A percentile compares a stretch with the other conserved stretches of the same genome.
Evolutionary conservation across 2,329 filamentous ascomycete species (phyloP).

Genomic region (Rhynchosporium secalis): DNA sequence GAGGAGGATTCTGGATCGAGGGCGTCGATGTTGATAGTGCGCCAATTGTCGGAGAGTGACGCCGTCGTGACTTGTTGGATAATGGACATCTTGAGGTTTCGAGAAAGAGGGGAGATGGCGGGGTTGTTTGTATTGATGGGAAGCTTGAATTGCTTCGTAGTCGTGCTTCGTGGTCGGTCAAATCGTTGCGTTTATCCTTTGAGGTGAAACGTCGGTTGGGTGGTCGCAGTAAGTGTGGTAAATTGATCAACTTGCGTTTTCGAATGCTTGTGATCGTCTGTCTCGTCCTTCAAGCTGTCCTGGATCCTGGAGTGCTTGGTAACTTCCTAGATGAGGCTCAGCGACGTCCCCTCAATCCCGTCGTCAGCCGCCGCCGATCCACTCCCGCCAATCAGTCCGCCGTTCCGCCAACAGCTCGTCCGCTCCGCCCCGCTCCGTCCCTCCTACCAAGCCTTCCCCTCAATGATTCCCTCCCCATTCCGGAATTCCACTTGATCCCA

Average conservation of each 20-base stretch:
- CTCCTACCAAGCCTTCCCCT: background rate
- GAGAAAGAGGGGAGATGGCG: background rate
- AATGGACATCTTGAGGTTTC: slow-evolving; percentile 56
- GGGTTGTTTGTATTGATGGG: background rate
- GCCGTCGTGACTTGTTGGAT: slow-evolving; percentile 64
- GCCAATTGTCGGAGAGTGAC: slow-evolving; percentile 65
- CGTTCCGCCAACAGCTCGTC: background rate
- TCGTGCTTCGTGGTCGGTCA: too few relatives aligned
- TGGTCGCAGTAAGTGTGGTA: background rate
- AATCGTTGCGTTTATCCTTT: too few relatives aligned
- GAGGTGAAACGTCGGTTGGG: background rate
- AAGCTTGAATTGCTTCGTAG: background rate
- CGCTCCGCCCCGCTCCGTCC: background rate
- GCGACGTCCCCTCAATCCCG: background rate
- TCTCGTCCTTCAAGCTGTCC: background rate
- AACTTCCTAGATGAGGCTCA: background rate
- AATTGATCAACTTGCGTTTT: background rate
- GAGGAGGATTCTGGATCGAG: slow-evolving; percentile 84
- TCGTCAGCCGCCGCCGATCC: background rate
- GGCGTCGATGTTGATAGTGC: slow-evolving; percentile 92
- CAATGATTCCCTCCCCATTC: background rate
- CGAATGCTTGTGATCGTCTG: background rate
- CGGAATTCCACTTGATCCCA: background rate
- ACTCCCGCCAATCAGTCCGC: background rate
- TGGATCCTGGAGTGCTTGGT: background rate